Base-by-base conservation (phyloP, 1,284 basidiomycete species). In the Apiotrichum veenhuisii region DNA sequence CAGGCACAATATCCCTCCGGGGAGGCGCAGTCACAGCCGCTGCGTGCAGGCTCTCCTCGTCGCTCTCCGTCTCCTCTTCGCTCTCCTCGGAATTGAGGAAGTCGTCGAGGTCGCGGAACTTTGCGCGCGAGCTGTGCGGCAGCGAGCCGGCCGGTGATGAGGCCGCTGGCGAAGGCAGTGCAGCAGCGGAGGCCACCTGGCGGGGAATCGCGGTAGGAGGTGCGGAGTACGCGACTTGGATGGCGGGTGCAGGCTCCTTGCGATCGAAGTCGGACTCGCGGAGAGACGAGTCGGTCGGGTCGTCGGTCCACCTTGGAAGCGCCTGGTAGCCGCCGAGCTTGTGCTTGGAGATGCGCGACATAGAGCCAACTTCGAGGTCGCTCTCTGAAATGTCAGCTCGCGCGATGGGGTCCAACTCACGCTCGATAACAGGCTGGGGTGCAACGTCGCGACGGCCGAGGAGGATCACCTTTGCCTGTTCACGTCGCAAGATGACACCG, bases 381-480 rank as follows among this genome's bases (percentile, higher is more conserved):
- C 62, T 66, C 3, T 62, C 65, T 40, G 52, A 23, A 1, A 11
- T 20, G 30, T 30, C 30, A 45, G 44, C 45, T 55, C 5, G 25
- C n/a, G n/a, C n/a, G n/a, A 22, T 1, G 3, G 20, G 25, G n/a
- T 17, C 1, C 5, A 22, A 74, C 11, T 85, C 82, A 38, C 86
- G 86, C 30, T 87, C 74, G n/a, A 74, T 69, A 40, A 77, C 74
- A 5, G 74, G 69, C 22, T 63, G 59, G 18, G n/a, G 17, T 7
- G 47, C 55, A 2, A 61, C 58, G 9, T 63, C 58, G 67, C 91
- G 88, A 9, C 87, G 86, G 26, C 88, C 85, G 55, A 92, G 88
- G 42, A 95, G 74, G 0, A 94, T 85, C 42, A 88, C 78, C 55
- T 79, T 81, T 23, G 91, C 86, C 71, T 95, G 91, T 67, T 92